Conservation (phyloP, 768 basidiomycete species). For the Mycena metata region DNA sequence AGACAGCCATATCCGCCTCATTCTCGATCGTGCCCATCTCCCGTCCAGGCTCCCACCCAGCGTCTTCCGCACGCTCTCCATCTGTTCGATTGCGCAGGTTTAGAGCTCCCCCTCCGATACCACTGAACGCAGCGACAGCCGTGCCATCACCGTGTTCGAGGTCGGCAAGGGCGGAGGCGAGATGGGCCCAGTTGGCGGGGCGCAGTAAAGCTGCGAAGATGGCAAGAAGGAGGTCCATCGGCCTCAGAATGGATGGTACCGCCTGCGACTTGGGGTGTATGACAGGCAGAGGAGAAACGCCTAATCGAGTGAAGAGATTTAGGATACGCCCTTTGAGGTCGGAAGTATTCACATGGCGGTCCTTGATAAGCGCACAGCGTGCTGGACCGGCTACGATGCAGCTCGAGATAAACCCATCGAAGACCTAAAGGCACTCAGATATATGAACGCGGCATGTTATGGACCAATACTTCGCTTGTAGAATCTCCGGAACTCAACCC, state of each 20-base stretch:
- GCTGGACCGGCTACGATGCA: slow-evolving; percentile 21
- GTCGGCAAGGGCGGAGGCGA: slow-evolving; percentile 18
- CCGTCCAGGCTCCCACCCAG: slow-evolving; percentile 11
- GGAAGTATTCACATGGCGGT: background rate
- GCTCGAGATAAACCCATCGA: slow-evolving; percentile 28
- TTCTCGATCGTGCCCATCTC: slow-evolving; percentile 22
- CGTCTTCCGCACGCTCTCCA: slow-evolving; percentile 13
- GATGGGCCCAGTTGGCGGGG: slow-evolving; percentile 16
- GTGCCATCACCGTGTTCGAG: slow-evolving; percentile 23
- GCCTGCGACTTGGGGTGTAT: background rate
- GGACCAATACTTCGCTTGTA: slow-evolving; percentile 1
- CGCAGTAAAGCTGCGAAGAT: slow-evolving; percentile 24
- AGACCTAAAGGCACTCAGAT: background rate
- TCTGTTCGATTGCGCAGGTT: slow-evolving; percentile 22
- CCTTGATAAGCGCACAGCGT: slow-evolving; percentile 18
- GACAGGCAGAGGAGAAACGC: slow-evolving; percentile 17
- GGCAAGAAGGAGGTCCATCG: slow-evolving; percentile 13
- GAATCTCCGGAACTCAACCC: slow-evolving; percentile 27
- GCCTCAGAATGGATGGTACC: slow-evolving; percentile 17
- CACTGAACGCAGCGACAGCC: slow-evolving; percentile 7
- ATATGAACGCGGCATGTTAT: background rate
- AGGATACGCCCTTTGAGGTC: slow-evolving; percentile 11
- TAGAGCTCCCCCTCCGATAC: slow-evolving; percentile 14
- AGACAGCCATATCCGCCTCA: slow-evolving; percentile 26
- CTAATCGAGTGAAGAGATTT: background rate